Conservation (phyloP, 257 asterid genomes). For the Solanum arcanum region DNA sequence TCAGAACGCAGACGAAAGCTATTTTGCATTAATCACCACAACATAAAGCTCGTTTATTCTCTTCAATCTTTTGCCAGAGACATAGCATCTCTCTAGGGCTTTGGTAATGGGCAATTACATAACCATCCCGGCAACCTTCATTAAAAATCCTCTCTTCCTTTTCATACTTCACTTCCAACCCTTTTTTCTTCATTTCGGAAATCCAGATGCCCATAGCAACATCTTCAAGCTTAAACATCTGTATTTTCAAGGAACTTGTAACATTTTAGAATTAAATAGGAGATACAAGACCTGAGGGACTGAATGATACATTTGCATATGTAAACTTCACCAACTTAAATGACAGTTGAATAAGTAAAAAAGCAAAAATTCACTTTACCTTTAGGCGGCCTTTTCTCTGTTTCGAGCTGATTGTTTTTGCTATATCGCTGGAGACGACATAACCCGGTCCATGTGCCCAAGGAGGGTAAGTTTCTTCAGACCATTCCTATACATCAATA, state of each 20-base stretch:
- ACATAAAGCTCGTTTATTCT: constrained; percentile 46
- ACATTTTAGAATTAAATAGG: neutral
- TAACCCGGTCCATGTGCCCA: constrained; percentile 98
- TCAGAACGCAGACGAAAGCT: neutral
- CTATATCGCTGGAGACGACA: constrained; percentile 71
- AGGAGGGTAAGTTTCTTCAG: constrained; percentile 76
- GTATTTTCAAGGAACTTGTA: neutral
- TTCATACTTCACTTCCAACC: constrained; percentile 58
- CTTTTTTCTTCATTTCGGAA: constrained; percentile 59
- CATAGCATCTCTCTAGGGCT: constrained; percentile 88
- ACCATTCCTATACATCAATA: constrained; percentile 63
- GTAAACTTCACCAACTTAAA: neutral
- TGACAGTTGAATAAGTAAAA: neutral
- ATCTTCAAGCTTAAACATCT: constrained; percentile 97
- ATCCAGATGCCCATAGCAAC: constrained; percentile 99
- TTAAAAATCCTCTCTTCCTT: constrained; percentile 62
- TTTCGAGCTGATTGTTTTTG: constrained; percentile 50
- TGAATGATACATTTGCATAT: neutral
- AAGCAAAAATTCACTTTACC: constrained; percentile 19
- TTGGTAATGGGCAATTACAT: constrained; percentile 86
- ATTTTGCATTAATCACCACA: constrained; percentile 46
- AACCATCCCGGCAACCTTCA: constrained; percentile 81
- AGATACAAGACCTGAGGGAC: neutral
- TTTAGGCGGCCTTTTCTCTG: constrained; percentile 52
- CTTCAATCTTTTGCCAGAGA: constrained; percentile 91